Evolutionary conservation across 805 yeast species (phyloP), one percentile per base, ranked within the genome.

Genomic region (Trichomonascus vanleenenianus): DNA sequence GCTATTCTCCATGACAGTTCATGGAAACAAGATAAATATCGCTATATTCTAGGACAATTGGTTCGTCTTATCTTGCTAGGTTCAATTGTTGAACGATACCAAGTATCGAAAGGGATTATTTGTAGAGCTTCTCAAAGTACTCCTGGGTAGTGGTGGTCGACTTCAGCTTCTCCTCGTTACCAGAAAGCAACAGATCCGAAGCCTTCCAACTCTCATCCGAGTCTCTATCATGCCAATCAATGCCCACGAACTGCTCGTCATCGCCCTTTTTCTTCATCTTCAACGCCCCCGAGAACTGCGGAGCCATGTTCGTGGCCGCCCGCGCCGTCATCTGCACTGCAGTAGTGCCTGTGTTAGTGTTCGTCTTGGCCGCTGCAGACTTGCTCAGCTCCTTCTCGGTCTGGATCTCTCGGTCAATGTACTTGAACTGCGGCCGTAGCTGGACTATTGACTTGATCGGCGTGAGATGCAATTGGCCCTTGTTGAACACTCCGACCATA

Each of bases 291-390:
- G 85, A 80, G 48, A 79, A 68, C 57, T 84, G 72, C 42, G 79
- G 79, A 2, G 76, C 72, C 36, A 74, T 76, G 52, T 75, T 81
- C 27, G 73, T 68, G 0, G 76, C 63, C 19, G 79, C 70, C 56
- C 81, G 83, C 3, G 83, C 91, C 12, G 84, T 73, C 86, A 83
- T 79, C 42, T 85, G 88, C 25, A 84, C 83, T 18, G 84, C 81
- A 46, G 80, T 79, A 2, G 79, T 73, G 47, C 72, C 65, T 30
- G 65, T 64, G 6, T 59, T 52, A 4, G 18, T 22, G 12, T 8
- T 34, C 18, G 66, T 64, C 48, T 69, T 67, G n/a, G 68, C 60
- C 5, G 64, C 54, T 35, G 72, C 73, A 39, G 70, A 69, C 58
- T 64, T 51, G 54, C 69, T 46, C 49, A 67, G 44, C 56, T 70